Base-by-base conservation (phyloP, 2,329 filamentous ascomycete genomes). In the Sordariomycetes sp. region DNA sequence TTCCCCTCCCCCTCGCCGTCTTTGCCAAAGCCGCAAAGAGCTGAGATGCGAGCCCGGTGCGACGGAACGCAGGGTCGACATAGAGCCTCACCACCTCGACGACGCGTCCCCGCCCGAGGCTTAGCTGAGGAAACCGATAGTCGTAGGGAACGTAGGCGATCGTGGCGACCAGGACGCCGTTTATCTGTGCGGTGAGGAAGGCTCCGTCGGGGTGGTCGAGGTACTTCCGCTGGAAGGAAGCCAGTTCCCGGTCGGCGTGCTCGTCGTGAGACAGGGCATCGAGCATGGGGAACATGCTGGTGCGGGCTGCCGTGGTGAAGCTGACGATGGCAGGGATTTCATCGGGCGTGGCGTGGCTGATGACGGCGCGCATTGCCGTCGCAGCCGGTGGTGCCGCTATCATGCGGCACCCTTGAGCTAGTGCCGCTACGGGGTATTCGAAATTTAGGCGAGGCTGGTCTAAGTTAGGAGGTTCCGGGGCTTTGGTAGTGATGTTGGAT, bases 41-140 rank as follows among this genome's bases (percentile, higher is more conserved):
- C 2, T 53, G 62, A 1, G 67, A 68, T 14, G 67, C 67, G 20
- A 69, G 5, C 7, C 67, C 66, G 3, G 53, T 61, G 12, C 67
- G 67, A 4, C 67, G 67, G 59, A 61, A 65, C 18, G 56, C 48
- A 3, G 65, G 65, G 2, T 65, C 57, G 7, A 69, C 65, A 25
- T 64, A 69, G 3, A 69, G 59, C n/a, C 64, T 64, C 0, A 67
- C 58, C 8, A 69, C 61, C 35, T 69, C 67, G 6, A 66, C 65
- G 7, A 63, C 60, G 7, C 60, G 61, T 1, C 62, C 57, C 1
- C 32, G 8, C 0, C 61, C 59, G 18, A 68, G 55, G 1, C 59
- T 20, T 18, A 69, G 57, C 1, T 65, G 61, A 0, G 64, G 54
- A 14, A 69, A 69, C 0, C 66, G 65, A 1, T 61, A 18, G 5